A percentile compares a stretch with the other conserved stretches of the same genome.
phyloP scores from a whole-genome alignment of 2,329 filamentous ascomycete genomes.

The Cladobotryum mycophilum region DNA sequence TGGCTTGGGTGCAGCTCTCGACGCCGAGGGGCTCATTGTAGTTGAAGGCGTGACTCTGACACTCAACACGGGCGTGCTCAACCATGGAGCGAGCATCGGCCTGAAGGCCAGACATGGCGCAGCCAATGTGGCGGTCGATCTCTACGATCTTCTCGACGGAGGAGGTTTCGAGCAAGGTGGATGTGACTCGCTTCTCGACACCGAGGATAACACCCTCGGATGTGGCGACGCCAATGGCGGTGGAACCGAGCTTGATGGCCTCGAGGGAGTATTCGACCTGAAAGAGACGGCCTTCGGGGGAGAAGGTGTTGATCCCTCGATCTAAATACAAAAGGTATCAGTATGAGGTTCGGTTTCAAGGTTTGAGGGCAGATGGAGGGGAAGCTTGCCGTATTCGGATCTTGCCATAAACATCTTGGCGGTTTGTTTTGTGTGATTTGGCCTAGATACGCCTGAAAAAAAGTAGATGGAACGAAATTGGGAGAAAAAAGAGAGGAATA shows the following conservation, averaged over 20 bases:
- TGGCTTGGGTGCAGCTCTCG: constrained; percentile 97
- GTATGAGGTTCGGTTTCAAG: constrained; percentile 3
- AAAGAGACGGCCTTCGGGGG: constrained; percentile 97
- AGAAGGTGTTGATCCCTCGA: constrained; percentile 99
- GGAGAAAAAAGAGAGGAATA: neutral
- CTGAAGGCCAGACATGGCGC: constrained; percentile 96
- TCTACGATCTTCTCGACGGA: constrained; percentile 99
- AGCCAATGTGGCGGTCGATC: constrained; percentile 97
- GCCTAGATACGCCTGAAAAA: constrained; percentile 4
- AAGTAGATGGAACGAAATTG: neutral
- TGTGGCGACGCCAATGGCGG: constrained; percentile 95
- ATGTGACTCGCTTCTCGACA: constrained; percentile 98
- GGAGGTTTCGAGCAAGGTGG: constrained; percentile 91
- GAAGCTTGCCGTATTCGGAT: constrained; percentile 79
- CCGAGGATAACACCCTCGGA: constrained; percentile 92
- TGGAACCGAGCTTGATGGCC: constrained; percentile 98
- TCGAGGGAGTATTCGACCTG: constrained; percentile 99
- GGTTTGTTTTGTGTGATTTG: constrained; percentile 24
- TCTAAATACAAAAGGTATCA: constrained; percentile 50
- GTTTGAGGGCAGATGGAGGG: constrained; percentile 17
- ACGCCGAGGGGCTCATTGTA: constrained; percentile 93
- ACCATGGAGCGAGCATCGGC: constrained; percentile 97
- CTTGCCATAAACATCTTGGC: constrained; percentile 97
- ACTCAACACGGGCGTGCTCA: constrained; percentile 96
- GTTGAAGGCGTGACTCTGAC: constrained; percentile 95